Conservation (phyloP, 768 basidiomycete species). For the Boletus fagicola region DNA sequence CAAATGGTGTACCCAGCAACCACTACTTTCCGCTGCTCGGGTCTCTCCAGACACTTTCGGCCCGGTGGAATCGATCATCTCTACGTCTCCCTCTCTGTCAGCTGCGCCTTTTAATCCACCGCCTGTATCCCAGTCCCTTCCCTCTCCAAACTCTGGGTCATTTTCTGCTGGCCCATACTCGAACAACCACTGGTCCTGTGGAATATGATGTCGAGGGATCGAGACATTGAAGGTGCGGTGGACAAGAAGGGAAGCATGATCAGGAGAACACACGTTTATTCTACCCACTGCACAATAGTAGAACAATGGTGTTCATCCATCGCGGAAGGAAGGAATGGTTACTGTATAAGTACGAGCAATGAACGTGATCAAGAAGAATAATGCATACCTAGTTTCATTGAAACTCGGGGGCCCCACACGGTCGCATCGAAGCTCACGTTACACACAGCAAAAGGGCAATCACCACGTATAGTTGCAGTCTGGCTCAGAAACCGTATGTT, state of each 20-base stretch:
- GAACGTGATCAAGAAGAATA: neutral
- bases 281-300: constrained; percentile 60
- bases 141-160: constrained; percentile 65
- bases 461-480: constrained; percentile 67
- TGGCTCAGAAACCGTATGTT: constrained; percentile 64
- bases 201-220: constrained; percentile 90
- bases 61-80: constrained; percentile 10
- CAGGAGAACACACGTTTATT: constrained; percentile 85
- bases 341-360: neutral
- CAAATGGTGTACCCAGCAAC: constrained; percentile 75
- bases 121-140: constrained; percentile 25
- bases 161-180: constrained; percentile 83
- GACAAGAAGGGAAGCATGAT: constrained; percentile 86
- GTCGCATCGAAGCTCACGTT: constrained; percentile 77
- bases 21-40: constrained; percentile 47
- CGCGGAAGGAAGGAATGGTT: neutral
- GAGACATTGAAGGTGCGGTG: constrained; percentile 94
- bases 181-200: constrained; percentile 75
- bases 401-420: constrained; percentile 84
- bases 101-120: constrained; percentile 8
- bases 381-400: constrained; percentile 72
- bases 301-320: neutral
- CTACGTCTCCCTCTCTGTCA: constrained; percentile 4
- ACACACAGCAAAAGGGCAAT: constrained; percentile 83
- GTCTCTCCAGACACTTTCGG: constrained; percentile 14